Conservation (phyloP, 257 asterid genomes). For the Solanum paucissectum region DNA sequence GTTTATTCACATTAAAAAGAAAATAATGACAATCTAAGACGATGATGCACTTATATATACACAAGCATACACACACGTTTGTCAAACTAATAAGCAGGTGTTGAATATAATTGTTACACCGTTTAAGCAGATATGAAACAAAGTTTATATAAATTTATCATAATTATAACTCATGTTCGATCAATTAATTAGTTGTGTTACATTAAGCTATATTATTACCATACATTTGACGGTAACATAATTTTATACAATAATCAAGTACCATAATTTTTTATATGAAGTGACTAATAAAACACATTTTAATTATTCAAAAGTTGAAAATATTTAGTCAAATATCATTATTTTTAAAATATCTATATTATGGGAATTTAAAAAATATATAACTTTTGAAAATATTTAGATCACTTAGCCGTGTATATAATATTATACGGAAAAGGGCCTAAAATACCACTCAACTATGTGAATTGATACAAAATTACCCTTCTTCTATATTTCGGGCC, state of each 20-base stretch:
- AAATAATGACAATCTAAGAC: neutral
- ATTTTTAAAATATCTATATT: no score
- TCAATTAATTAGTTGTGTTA: neutral
- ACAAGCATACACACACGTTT: neutral
- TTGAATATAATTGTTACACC: neutral
- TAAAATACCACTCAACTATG: no score
- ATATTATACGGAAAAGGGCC: no score
- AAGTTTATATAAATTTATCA: neutral
- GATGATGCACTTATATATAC: neutral
- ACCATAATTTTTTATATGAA: neutral
- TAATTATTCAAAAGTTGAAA: neutral
- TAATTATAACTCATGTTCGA: neutral
- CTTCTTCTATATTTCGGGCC: no score
- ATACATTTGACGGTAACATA: neutral
- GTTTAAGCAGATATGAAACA: neutral
- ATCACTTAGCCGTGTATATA: no score
- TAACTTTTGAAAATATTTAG: no score
- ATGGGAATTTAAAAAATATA: no score
- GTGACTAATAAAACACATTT: neutral
- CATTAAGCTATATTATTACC: neutral
- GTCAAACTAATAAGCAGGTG: neutral
- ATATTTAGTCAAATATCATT: neutral
- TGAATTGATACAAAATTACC: no score
- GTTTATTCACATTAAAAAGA: neutral
- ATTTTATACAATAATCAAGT: neutral